phyloP scores from a whole-genome alignment of 805 yeast genomes.

The Yueomyces sinensis region DNA sequence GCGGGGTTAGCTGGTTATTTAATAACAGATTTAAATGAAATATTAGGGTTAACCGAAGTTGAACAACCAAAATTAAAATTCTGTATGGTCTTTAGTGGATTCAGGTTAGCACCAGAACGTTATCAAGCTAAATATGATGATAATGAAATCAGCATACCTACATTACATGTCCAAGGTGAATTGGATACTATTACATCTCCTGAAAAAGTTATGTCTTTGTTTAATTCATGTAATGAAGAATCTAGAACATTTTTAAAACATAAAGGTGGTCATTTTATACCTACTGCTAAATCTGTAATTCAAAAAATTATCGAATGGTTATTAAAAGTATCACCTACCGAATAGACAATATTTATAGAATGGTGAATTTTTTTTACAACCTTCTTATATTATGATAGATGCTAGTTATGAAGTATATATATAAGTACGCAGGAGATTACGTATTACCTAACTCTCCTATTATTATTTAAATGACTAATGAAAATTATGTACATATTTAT shows the following conservation, averaged over 20 bases:
- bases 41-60: slow-evolving; percentile 22
- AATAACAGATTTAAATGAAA: slow-evolving; percentile 41
- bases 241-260: slow-evolving; percentile 48
- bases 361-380: too few species aligned
- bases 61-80: slow-evolving; percentile 45
- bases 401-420: too few species aligned
- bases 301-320: slow-evolving; percentile 26
- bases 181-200: slow-evolving; percentile 80
- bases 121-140: slow-evolving; percentile 20
- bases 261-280: slow-evolving; percentile 96
- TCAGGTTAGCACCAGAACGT: slow-evolving; percentile 22
- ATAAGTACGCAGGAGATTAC: too few species aligned
- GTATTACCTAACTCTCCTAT: too few species aligned
- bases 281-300: slow-evolving; percentile 49
- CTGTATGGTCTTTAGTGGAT: slow-evolving; percentile 65
- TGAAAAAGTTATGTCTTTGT: slow-evolving; percentile 47
- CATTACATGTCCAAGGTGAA: slow-evolving; percentile 78
- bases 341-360: neutral
- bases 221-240: slow-evolving; percentile 32
- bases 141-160: slow-evolving; percentile 23
- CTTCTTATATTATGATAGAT: too few species aligned
- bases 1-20: slow-evolving; percentile 71
- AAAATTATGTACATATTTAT: too few species aligned
- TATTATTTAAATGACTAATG: too few species aligned
- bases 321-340: neutral